Conservation (phyloP, 495 filamentous ascomycete species). For the Articulospora tetracladia region DNA sequence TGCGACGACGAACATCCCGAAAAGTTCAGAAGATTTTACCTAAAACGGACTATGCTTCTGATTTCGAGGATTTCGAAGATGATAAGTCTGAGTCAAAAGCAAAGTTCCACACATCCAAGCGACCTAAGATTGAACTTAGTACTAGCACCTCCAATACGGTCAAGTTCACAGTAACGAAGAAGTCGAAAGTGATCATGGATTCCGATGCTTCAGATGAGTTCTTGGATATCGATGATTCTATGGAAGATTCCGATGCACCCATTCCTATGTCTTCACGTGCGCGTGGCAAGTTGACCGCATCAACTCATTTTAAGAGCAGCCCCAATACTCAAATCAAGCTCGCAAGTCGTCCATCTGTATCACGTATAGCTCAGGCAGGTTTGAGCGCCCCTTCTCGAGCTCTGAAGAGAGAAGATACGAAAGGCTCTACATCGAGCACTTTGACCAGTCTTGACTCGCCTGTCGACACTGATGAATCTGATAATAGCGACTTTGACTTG, state of each 20-base stretch:
- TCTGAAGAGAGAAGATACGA: constrained; percentile 12
- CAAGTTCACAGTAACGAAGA: constrained; percentile 11
- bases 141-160: constrained; percentile 21
- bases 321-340: background rate
- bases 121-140: constrained; percentile 28
- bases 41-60: constrained; percentile 15
- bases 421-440: constrained; percentile 7
- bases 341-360: background rate
- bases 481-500: constrained; percentile 10
- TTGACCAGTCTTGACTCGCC: background rate
- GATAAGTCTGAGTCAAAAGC: constrained; percentile 11
- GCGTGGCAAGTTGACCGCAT: background rate
- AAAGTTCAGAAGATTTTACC: constrained; percentile 20
- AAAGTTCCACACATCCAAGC: constrained; percentile 13
- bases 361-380: background rate
- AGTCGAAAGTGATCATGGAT: constrained; percentile 10
- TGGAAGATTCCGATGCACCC: constrained; percentile 1
- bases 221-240: constrained; percentile 11
- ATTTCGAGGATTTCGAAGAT: constrained; percentile 1
- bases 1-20: constrained; percentile 17
- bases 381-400: background rate
- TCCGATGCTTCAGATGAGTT: constrained; percentile 13
- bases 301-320: background rate
- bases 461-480: background rate
- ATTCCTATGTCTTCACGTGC: constrained; percentile 7